Base-by-base conservation (phyloP, 257 asterid genomes). In the Paulownia fortunei region DNA sequence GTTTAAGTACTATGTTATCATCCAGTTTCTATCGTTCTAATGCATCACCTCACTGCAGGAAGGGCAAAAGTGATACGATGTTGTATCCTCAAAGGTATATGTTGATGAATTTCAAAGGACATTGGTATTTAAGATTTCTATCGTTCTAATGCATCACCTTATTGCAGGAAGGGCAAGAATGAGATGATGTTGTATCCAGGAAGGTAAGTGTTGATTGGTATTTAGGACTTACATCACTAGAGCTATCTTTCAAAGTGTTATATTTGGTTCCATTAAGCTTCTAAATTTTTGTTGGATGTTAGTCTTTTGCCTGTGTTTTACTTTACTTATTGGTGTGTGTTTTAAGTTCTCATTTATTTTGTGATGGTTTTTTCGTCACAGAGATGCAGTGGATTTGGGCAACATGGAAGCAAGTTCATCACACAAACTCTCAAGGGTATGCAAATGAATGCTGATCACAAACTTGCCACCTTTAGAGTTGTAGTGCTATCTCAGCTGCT, bases 371-470 rank as follows among this genome's bases (percentile, higher is more conserved):
- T 76, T 79, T 74, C 59, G 69, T 84, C 77, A 69, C 75, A 87
- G 92, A 85, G 74, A 69, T 59, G 82, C 89, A 76, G 77, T 49
- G 70, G 84, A 70, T 83, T 52, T 49, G 80, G 87, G 85, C 41
- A 56, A 83, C 76, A 77, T 7, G 79, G 83, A 64, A 64, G 69
- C 80, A 74, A 70, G 73, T 76, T 83, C 88, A 51, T 86, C 90
- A 69, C 80, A 88, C 69, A 86, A 82, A 81, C 73, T 76, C 58
- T 82, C 79, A 62, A 84, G 66, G 90, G 98, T 92, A 88, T 49
- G 92, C 73, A 69, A 82, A 55, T 73, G 34, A 82, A 27, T 69
- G 21, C 70, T 70, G 68, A 51, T 66, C 24, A 37, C 21, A 55
- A 26, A 42, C 36, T 13, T 54, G 16, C 62, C 62, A 41, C 60